phyloP scores from a whole-genome alignment of 768 basidiomycete genomes.

The Suillus variegatus region DNA sequence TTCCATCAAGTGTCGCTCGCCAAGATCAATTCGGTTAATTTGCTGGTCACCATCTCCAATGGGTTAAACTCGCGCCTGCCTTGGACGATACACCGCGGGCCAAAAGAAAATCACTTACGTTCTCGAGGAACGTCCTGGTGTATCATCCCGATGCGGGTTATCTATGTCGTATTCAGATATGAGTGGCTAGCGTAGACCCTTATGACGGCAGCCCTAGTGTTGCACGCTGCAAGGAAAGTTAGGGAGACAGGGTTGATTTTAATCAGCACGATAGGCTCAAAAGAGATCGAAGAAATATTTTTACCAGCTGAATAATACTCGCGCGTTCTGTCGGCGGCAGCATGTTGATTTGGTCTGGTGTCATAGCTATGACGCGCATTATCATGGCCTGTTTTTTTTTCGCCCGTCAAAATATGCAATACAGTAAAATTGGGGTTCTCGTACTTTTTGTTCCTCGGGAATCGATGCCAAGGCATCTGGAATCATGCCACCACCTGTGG shows the following conservation, averaged over 20 bases:
- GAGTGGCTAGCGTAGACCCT: constrained; percentile 3
- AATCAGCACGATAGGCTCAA: constrained; percentile 26
- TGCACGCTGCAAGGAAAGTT: constrained; percentile 27
- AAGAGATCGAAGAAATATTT: constrained; percentile 24
- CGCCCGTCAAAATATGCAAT: not conserved
- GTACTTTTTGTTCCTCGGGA: constrained; percentile 67
- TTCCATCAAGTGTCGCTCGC: not conserved
- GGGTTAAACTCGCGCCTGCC: not conserved
- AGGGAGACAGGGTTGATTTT: constrained; percentile 24
- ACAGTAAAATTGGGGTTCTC: too few species aligned
- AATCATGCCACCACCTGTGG: constrained; percentile 26
- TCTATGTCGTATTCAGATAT: not conserved
- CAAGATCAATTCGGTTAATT: not conserved
- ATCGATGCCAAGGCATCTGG: constrained; percentile 59
- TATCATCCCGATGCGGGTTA: not conserved
- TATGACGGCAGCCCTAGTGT: constrained; percentile 33
- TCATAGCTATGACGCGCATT: constrained; percentile 78
- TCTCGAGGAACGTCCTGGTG: not conserved
- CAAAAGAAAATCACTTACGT: not conserved
- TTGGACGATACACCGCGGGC: not conserved
- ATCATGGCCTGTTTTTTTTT: constrained; percentile 57
- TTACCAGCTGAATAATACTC: constrained; percentile 80
- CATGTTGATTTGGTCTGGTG: constrained; percentile 78
- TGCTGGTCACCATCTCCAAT: not conserved
- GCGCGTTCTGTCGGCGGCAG: constrained; percentile 73